Evolutionary conservation across 169 alveolate species (phyloP).

Genomic region (Plasmodium relictum): DNA sequence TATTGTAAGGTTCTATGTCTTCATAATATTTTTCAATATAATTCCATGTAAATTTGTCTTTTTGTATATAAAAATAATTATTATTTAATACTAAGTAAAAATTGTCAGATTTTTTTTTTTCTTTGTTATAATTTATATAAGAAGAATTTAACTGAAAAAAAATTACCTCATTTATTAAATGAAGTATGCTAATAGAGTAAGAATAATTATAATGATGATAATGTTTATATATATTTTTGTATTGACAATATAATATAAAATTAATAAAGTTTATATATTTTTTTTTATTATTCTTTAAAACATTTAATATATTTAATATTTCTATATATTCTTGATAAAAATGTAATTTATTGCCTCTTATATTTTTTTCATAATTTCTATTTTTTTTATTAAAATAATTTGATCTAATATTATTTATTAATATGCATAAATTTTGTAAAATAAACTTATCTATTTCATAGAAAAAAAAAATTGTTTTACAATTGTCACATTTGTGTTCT

Average conservation of each 20-base stretch:
- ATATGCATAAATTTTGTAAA: constrained; percentile 28
- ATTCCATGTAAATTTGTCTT: constrained; percentile 44
- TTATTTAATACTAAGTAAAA: constrained; percentile 5
- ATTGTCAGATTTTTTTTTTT: background rate
- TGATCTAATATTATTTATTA: constrained; percentile 14
- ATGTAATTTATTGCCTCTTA: constrained; percentile 4
- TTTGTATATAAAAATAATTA: constrained; percentile 52
- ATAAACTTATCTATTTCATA: constrained; percentile 15
- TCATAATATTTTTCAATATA: constrained; percentile 37
- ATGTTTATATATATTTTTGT: constrained; percentile 23
- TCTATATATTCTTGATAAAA: constrained; percentile 39
- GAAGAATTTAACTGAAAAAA: constrained; percentile 6
- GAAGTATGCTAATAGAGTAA: constrained; percentile 37
- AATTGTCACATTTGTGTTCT: background rate
- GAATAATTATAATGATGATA: constrained; percentile 61
- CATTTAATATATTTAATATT: constrained; percentile 33
- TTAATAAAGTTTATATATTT: constrained; percentile 25
- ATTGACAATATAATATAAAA: constrained; percentile 22
- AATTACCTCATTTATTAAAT: constrained; percentile 20
- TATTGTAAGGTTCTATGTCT: background rate
- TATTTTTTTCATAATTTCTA: constrained; percentile 2
- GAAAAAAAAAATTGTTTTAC: constrained; percentile 2
- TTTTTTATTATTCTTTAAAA: constrained; percentile 12
- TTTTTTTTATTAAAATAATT: constrained; percentile 1
- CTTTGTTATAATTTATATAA: background rate